phyloP scores from a whole-genome alignment of 352 stramenopile genomes.

The Phytophthora boehmeriae region DNA sequence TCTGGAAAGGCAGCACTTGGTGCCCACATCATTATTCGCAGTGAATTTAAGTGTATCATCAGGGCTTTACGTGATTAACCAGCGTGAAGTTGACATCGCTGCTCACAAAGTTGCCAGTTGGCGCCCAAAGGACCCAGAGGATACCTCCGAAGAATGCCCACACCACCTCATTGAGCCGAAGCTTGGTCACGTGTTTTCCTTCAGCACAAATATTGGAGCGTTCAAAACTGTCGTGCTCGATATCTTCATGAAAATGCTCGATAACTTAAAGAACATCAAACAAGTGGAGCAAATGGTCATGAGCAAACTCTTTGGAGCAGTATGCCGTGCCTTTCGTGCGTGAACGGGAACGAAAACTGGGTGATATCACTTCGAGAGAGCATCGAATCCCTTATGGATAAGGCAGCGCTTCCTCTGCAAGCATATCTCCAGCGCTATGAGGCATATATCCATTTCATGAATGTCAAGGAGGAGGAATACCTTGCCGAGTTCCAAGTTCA shows the following conservation, averaged over 20 bases:
- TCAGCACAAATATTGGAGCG: slow-evolving; percentile 65
- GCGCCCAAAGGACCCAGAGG: slow-evolving; percentile 72
- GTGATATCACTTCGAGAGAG: slow-evolving; percentile 66
- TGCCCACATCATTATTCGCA: slow-evolving; percentile 70
- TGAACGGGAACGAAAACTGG: slow-evolving; percentile 89
- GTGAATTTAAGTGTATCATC: slow-evolving; percentile 74
- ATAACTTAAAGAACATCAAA: slow-evolving; percentile 85
- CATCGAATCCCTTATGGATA: slow-evolving; percentile 62
- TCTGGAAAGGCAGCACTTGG: slow-evolving; percentile 64
- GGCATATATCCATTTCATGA: slow-evolving; percentile 87
- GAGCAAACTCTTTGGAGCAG: slow-evolving; percentile 95
- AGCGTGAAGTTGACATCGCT: slow-evolving; percentile 66
- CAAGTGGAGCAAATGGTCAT: slow-evolving; percentile 93
- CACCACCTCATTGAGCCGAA: slow-evolving; percentile 49
- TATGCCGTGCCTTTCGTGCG: slow-evolving; percentile 85
- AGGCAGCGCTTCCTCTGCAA: slow-evolving; percentile 58
- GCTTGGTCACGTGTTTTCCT: slow-evolving; percentile 62
- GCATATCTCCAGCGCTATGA: slow-evolving; percentile 88
- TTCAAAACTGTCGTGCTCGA: slow-evolving; percentile 69
- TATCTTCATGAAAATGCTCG: slow-evolving; percentile 81
- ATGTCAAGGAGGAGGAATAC: slow-evolving; percentile 91
- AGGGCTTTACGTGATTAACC: slow-evolving; percentile 78
- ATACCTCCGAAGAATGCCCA: slow-evolving; percentile 67
- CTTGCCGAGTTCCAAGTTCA: slow-evolving; percentile 74
- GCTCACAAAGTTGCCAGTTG: slow-evolving; percentile 57